Evolutionary conservation across 805 yeast species (phyloP), one percentile per base, ranked within the genome.

Genomic region (Ogataea wickerhamii): DNA sequence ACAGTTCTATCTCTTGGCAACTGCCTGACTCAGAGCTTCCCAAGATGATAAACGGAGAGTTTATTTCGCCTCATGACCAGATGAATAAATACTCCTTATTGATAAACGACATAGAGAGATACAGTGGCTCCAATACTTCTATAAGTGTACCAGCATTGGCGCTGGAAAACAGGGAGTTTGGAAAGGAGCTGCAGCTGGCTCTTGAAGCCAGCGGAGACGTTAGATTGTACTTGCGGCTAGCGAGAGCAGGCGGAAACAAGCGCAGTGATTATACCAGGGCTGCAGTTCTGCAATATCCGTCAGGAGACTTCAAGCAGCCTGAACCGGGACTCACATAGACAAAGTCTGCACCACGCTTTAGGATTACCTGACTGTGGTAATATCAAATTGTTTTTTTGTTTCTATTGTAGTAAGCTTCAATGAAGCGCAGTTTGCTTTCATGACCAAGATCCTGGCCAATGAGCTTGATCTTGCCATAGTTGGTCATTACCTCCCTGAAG

Each of bases 81-180:
- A 60, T 69, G 45, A 65, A 72, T 21, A 80, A 81, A 0, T 74
- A 71, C 36, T 82, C 95, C 1, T 58, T 88, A 32, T 53, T 88
- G 28, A 64, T 88, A 19, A 87, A 88, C 51, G 97, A 88, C 53
- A 64, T 88, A 14, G 96, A 88, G 58, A 64, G 80, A 17, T 85
- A 73, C 52, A 74, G 79, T 5, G 95, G 87, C 0, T 55, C 58
- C 3, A 63, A 68, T 5, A 59, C 67, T 3, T 56, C 70, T 1
- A 58, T 84, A 17, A 67, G 74, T 40, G 36, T 78, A 10, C 58
- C 57, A 5, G 46, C 51, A 1, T 38, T 78, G 37, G 48, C 67
- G 1, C 39, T 48, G 1, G 46, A 53, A 8, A 58, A 71, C 37
- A 35, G 51, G 5, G 48, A 51, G 2, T 53, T 68, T 21, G 43